Percentiles rank a stretch among this genome's conserved stretches.
Conservation (phyloP, 495 filamentous ascomycete species). For the Penicillium fimorum region DNA sequence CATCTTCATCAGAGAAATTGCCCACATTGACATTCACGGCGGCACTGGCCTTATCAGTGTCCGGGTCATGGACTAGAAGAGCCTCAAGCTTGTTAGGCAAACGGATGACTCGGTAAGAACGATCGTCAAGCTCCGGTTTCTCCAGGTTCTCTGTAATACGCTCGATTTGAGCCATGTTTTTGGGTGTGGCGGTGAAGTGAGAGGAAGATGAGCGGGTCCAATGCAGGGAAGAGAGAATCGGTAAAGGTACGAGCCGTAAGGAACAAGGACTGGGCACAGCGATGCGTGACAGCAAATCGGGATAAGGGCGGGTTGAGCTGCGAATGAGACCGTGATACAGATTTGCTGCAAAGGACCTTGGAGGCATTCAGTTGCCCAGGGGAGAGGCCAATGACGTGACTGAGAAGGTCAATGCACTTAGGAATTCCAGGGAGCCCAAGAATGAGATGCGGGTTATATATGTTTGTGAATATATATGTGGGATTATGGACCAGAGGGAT, state of each 20-base stretch:
- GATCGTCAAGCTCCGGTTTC: slow-evolving; percentile 83
- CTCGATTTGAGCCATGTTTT: slow-evolving; percentile 54
- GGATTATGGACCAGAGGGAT: background rate
- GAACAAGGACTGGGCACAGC: slow-evolving; percentile 12
- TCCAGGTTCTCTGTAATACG: slow-evolving; percentile 78
- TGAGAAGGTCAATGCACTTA: slow-evolving; percentile 13
- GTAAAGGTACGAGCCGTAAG: slow-evolving; percentile 16
- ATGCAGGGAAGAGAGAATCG: slow-evolving; percentile 20
- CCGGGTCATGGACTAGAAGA: slow-evolving; percentile 88
- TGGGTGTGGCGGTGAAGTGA: slow-evolving; percentile 25
- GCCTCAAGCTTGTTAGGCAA: slow-evolving; percentile 90
- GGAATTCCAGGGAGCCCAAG: slow-evolving; percentile 6
- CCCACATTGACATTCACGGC: slow-evolving; percentile 95
- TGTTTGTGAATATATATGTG: background rate
- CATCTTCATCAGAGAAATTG: slow-evolving; percentile 85
- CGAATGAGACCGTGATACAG: slow-evolving; percentile 34
- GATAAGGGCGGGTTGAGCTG: slow-evolving; percentile 22
- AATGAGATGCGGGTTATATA: background rate
- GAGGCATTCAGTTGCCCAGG: slow-evolving; percentile 30
- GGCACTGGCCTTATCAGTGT: slow-evolving; percentile 95
- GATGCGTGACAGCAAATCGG: slow-evolving; percentile 22
- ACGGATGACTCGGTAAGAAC: slow-evolving; percentile 82
- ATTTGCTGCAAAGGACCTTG: slow-evolving; percentile 43
- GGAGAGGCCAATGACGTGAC: slow-evolving; percentile 15
- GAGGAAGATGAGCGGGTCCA: slow-evolving; percentile 23